phyloP scores from a whole-genome alignment of 306 rosid genomes.

The Medicago arabica region DNA sequence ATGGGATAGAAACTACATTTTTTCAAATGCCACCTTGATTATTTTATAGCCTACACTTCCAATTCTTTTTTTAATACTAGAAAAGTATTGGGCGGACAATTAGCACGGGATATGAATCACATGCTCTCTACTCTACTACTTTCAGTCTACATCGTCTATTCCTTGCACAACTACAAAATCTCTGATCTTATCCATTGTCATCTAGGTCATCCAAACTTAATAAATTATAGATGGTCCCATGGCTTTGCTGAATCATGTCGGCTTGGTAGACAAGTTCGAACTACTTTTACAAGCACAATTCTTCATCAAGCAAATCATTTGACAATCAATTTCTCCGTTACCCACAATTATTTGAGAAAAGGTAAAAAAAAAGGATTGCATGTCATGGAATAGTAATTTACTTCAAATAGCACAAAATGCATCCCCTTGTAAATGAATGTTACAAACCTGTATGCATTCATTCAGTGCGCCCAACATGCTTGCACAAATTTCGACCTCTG shows the following conservation, averaged over 20 bases:
- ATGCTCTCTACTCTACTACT: not conserved
- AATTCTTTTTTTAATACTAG: not conserved
- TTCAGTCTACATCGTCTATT: not conserved
- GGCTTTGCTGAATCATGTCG: not conserved
- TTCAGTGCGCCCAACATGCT: constrained; percentile 89
- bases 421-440: constrained; percentile 21
- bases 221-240: not conserved
- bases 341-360: constrained; percentile 1
- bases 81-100: not conserved
- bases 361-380: constrained; percentile 1
- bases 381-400: constrained; percentile 13
- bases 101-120: not conserved
- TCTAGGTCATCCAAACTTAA: no score
- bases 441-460: constrained; percentile 87
- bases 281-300: not conserved
- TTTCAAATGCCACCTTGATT: not conserved
- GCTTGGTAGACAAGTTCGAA: not conserved
- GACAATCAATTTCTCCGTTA: not conserved
- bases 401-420: constrained; percentile 27
- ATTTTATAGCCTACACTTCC: not conserved
- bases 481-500: constrained; percentile 95
- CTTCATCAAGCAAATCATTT: not conserved
- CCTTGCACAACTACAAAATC: not conserved
- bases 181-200: no score
- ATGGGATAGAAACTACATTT: not conserved